These are phyloP conservation scores for Raddia guianensis DNA, from an alignment of 176 grass and related monocot species.

Conservation along the genomic window DNA sequence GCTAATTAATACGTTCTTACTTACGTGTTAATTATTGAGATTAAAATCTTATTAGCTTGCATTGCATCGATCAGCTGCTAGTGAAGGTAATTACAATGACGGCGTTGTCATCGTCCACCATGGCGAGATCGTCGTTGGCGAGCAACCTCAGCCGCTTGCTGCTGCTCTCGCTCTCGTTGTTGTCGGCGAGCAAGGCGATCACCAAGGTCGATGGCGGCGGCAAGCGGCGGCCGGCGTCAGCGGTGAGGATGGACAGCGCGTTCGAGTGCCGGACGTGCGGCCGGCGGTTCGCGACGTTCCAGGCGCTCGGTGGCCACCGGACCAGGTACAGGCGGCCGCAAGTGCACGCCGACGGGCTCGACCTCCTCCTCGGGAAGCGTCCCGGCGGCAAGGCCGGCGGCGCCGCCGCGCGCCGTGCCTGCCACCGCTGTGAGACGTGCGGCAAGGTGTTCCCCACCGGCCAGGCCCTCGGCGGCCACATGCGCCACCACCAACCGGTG, in stretches of 20 bases:
- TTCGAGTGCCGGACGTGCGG: conserved; percentile 67
- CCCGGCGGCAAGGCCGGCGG: background rate
- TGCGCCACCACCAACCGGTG: conserved; percentile 44
- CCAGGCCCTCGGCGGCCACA: conserved; percentile 69
- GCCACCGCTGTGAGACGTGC: conserved; percentile 54
- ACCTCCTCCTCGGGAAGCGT: conserved; percentile 35
- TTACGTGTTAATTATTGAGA: background rate
- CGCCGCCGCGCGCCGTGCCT: background rate
- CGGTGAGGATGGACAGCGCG: background rate
- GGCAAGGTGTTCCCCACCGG: conserved; percentile 47
- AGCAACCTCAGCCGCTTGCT: background rate
- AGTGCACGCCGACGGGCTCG: conserved; percentile 48
- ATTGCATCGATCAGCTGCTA: background rate
- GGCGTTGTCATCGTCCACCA: background rate
- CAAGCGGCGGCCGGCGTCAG: background rate
- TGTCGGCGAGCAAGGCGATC: conserved; percentile 39
- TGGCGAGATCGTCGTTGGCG: background rate
- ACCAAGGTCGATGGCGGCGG: background rate
- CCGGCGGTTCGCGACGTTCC: conserved; percentile 60
- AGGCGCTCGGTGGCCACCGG: conserved; percentile 70
- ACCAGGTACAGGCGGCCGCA: conserved; percentile 65
- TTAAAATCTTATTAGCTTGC: background rate
- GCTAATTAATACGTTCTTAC: background rate
- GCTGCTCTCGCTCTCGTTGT: conserved; percentile 17
- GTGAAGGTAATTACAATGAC: background rate